Percentiles rank a stretch among this genome's conserved stretches.
Evolutionary conservation across 176 grass and related monocot species (phyloP).

Genomic region (Musa acuminata): DNA sequence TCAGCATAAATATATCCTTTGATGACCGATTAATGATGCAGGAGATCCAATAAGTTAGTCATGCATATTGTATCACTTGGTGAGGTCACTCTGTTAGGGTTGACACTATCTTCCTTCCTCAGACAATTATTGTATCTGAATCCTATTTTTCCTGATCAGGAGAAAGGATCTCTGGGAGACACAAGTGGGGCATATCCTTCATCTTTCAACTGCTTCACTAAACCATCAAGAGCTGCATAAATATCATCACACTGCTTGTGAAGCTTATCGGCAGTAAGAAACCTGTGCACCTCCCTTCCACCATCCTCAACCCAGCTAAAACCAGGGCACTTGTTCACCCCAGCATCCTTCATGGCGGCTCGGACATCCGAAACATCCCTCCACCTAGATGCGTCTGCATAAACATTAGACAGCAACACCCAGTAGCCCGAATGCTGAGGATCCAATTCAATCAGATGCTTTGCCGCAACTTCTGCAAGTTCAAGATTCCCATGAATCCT

Average conservation of each 20-base stretch:
- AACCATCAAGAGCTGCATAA: constrained; percentile 26
- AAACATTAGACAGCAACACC: constrained; percentile 43
- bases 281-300: constrained; percentile 29
- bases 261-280: constrained; percentile 32
- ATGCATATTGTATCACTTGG: no score
- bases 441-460: constrained; percentile 38
- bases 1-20: no score
- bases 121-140: not conserved
- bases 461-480: constrained; percentile 40
- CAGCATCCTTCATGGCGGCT: constrained; percentile 34
- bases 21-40: no score
- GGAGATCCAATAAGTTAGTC: no score
- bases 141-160: not conserved
- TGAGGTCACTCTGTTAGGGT: no score
- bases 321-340: constrained; percentile 43
- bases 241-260: constrained; percentile 26
- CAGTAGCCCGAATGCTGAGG: constrained; percentile 45
- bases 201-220: constrained; percentile 31
- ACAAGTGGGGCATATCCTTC: constrained; percentile 30
- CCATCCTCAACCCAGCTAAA: constrained; percentile 43
- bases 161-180: not conserved
- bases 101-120: not conserved
- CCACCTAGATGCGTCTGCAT: constrained; percentile 43
- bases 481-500: constrained; percentile 40
- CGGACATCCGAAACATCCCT: constrained; percentile 34